Percentiles rank a stretch among this genome's conserved stretches.
These are phyloP conservation scores for Coleophoma eucalyptorum DNA, from an alignment of 2,329 filamentous ascomycete genomes.

Conservation along the genomic window DNA sequence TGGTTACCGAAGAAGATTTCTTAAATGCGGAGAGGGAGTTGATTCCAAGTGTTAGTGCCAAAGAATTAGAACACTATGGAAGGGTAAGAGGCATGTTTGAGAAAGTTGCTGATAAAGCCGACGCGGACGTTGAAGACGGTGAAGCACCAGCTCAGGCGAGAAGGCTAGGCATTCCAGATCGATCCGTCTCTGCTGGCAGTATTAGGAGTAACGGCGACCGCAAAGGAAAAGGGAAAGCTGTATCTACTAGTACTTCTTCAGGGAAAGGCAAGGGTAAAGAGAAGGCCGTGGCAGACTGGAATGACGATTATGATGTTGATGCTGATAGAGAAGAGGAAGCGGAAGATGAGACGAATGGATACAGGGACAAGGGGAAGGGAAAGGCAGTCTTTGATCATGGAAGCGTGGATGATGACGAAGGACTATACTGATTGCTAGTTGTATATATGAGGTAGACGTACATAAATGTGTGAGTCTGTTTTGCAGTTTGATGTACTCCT, in stretches of 20 bases:
- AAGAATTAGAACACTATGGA: constrained; percentile 90
- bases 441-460: no score
- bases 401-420: constrained; percentile 27
- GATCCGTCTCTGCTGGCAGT: background rate
- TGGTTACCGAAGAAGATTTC: constrained; percentile 89
- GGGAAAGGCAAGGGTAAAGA: constrained; percentile 14
- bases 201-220: background rate
- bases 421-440: constrained; percentile 23
- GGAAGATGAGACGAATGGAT: constrained; percentile 5
- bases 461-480: no score
- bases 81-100: constrained; percentile 81
- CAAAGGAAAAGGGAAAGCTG: constrained; percentile 5
- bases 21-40: constrained; percentile 76
- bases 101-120: constrained; percentile 35
- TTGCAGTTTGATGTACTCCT: no score
- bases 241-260: background rate
- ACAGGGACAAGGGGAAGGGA: constrained; percentile 48
- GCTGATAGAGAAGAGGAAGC: constrained; percentile 7
- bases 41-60: constrained; percentile 88
- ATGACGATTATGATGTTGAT: constrained; percentile 23
- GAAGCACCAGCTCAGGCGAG: background rate
- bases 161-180: background rate
- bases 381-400: constrained; percentile 38
- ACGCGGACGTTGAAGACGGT: constrained; percentile 15
- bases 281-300: constrained; percentile 29